phyloP scores from a whole-genome alignment of 2,329 filamentous ascomycete genomes.

The Alternaria brassicicola region DNA sequence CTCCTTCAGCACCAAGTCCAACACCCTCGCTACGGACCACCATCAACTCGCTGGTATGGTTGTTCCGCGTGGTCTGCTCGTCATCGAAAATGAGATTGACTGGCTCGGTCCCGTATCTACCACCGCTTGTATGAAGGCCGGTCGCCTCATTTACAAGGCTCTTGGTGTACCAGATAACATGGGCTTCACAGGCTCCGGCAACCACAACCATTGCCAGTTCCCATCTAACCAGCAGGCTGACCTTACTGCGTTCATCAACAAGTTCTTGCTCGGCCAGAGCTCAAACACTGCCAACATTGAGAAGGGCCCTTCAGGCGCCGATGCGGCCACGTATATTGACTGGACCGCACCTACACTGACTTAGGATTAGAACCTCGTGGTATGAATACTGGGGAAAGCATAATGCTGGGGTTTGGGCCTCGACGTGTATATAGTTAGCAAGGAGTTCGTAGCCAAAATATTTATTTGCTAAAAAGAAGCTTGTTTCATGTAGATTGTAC shows the following conservation, averaged over 20 bases:
- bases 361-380: slow-evolving; percentile 19
- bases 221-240: slow-evolving; percentile 60
- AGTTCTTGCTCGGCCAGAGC: slow-evolving; percentile 51
- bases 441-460: neutral
- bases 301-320: slow-evolving; percentile 39
- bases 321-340: slow-evolving; percentile 45
- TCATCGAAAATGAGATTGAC: slow-evolving; percentile 64
- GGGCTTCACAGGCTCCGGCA: slow-evolving; percentile 63
- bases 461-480: neutral
- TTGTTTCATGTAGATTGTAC: too few relatives aligned
- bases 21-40: slow-evolving; percentile 61
- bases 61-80: slow-evolving; percentile 61
- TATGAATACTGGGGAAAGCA: neutral
- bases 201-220: slow-evolving; percentile 63
- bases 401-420: slow-evolving; percentile 9
- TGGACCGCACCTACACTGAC: slow-evolving; percentile 45
- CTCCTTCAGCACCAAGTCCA: slow-evolving; percentile 56
- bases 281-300: slow-evolving; percentile 43
- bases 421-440: slow-evolving; percentile 17
- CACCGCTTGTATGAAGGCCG: slow-evolving; percentile 64
- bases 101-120: slow-evolving; percentile 65
- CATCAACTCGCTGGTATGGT: slow-evolving; percentile 64
- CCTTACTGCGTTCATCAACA: slow-evolving; percentile 61
- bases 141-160: slow-evolving; percentile 60
- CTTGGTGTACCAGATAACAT: slow-evolving; percentile 61